These are phyloP conservation scores for Odonthalia washingtoniensis DNA, from an alignment of 31 red algal genomes.

Conservation along the genomic window DNA sequence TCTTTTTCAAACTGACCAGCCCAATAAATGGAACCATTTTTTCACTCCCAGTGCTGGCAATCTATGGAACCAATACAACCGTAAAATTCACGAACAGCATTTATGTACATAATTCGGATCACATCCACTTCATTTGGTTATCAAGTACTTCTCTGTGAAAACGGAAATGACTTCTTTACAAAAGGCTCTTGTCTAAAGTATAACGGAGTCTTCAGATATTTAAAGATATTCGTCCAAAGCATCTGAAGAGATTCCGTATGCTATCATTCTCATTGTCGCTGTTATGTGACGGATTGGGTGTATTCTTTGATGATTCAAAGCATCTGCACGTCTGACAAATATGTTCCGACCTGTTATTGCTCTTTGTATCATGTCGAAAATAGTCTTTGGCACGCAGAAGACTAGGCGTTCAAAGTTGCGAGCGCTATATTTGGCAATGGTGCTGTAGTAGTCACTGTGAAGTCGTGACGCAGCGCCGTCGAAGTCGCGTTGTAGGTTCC, in stretches of 20 bases:
- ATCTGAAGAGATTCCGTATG: slow-evolving; percentile 18
- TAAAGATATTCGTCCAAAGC: slow-evolving; percentile 11
- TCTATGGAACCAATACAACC: slow-evolving; percentile 32
- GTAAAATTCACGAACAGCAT: slow-evolving; percentile 2
- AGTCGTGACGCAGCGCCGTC: not conserved
- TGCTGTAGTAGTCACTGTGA: slow-evolving; percentile 1
- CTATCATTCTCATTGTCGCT: slow-evolving; percentile 24
- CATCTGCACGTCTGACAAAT: not conserved
- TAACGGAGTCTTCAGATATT: not conserved
- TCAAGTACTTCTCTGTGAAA: not conserved
- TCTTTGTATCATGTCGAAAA: not conserved
- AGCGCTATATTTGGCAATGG: not conserved
- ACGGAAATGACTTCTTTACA: not conserved
- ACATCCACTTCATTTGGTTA: not conserved
- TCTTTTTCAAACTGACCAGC: slow-evolving; percentile 18
- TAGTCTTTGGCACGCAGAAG: not conserved
- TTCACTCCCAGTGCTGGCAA: slow-evolving; percentile 33
- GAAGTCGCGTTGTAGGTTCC: not conserved
- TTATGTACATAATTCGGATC: not conserved
- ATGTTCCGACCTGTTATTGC: not conserved
- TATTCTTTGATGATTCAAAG: not conserved
- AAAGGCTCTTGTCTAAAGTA: not conserved
- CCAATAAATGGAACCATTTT: not conserved
- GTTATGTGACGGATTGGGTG: not conserved
- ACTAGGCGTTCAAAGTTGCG: slow-evolving; percentile 7